Percentiles rank a stretch among this genome's conserved stretches.
These are phyloP conservation scores for Bauhinia variegata DNA, from an alignment of 306 rosid genomes.

Conservation along the genomic window DNA sequence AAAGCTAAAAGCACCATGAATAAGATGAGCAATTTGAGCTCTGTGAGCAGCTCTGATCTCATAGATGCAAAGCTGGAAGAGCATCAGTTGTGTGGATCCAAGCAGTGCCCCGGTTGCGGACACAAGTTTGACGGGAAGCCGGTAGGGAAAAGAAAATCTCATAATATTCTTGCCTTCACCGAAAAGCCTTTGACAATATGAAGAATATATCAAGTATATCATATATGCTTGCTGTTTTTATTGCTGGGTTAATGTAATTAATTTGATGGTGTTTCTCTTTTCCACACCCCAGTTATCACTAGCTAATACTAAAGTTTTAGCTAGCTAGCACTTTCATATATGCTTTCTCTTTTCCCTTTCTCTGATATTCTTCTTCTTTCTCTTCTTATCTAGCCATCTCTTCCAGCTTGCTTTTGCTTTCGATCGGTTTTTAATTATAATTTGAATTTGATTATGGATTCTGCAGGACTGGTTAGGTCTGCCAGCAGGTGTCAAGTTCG, in stretches of 20 bases:
- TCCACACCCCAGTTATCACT: neutral
- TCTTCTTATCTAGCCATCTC: conserved; percentile 18
- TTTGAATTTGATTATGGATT: conserved; percentile 30
- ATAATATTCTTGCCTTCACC: conserved; percentile 50
- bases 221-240: conserved; percentile 26
- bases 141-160: conserved; percentile 50
- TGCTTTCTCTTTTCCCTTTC: too few relatives aligned
- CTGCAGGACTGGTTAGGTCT: conserved; percentile 95
- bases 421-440: neutral
- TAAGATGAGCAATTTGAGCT: conserved; percentile 54
- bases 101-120: conserved; percentile 96
- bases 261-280: conserved; percentile 7
- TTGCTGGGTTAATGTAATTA: conserved; percentile 18
- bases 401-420: neutral
- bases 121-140: conserved; percentile 85
- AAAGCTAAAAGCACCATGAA: conserved; percentile 39
- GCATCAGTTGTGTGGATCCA: conserved; percentile 95
- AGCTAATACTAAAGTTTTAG: conserved; percentile 5
- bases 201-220: conserved; percentile 32
- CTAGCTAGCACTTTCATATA: too few relatives aligned
- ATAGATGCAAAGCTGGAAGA: conserved; percentile 96
- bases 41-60: conserved; percentile 77
- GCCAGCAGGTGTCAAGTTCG: conserved; percentile 99
- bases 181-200: conserved; percentile 39
- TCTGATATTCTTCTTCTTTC: conserved; percentile 27